phyloP scores from a whole-genome alignment of 371 early-diverging fungal genomes.

The Pancytospora philotis region DNA sequence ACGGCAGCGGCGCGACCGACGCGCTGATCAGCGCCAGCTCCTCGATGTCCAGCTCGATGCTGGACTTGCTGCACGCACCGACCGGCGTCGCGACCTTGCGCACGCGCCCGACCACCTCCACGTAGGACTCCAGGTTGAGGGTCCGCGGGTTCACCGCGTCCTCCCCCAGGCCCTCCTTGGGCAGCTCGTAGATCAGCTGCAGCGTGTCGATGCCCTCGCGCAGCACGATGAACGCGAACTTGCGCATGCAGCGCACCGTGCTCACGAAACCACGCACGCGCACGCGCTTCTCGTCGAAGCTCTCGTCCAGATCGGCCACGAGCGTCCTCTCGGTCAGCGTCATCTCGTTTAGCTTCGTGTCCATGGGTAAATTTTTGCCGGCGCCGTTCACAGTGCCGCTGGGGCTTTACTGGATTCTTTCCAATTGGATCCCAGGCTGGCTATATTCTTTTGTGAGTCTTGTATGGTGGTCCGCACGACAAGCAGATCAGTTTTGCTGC shows the following conservation, averaged over 20 bases:
- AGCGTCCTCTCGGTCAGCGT: not conserved
- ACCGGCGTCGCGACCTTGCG: constrained; percentile 33
- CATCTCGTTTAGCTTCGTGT: not conserved
- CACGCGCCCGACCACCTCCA: constrained; percentile 45
- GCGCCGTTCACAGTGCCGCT: not conserved
- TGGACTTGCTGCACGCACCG: constrained; percentile 46
- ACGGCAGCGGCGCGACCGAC: constrained; percentile 65
- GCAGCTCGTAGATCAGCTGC: constrained; percentile 33
- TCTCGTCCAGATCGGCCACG: not conserved
- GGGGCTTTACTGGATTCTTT: too few relatives aligned
- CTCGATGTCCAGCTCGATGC: constrained; percentile 49
- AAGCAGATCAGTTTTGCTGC: too few relatives aligned
- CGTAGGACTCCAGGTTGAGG: constrained; percentile 49
- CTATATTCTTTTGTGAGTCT: too few relatives aligned
- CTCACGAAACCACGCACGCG: constrained; percentile 51
- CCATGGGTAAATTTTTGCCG: constrained; percentile 1
- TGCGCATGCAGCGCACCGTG: constrained; percentile 33
- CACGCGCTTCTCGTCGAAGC: constrained; percentile 5
- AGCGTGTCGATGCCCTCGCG: constrained; percentile 47
- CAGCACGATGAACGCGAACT: constrained; percentile 50
- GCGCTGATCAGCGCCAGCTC: constrained; percentile 32
- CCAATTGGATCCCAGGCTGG: too few relatives aligned
- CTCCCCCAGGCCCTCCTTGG: constrained; percentile 15
- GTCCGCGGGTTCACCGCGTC: not conserved
- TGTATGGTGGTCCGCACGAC: too few relatives aligned